phyloP scores from a whole-genome alignment of 2,329 filamentous ascomycete genomes.

The Rutstroemia sp. region DNA sequence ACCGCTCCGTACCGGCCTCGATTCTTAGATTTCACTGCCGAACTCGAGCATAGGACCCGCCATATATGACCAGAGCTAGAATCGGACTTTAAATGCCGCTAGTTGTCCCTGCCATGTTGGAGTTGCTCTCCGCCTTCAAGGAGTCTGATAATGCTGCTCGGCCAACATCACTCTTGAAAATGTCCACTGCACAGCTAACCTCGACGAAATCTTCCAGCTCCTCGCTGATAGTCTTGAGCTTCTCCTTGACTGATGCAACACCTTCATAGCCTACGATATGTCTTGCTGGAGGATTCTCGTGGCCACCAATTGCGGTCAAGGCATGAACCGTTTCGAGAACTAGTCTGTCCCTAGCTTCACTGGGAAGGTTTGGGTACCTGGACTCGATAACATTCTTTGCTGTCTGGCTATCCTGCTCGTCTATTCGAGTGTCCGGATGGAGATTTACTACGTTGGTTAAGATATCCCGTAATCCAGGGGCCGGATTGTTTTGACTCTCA shows the following conservation, averaged over 20 bases:
- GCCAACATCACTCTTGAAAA: constrained; percentile 27
- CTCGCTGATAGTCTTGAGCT: constrained; percentile 91
- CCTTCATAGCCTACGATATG: constrained; percentile 93
- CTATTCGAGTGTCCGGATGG: constrained; percentile 54
- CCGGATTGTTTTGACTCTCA: constrained; percentile 61
- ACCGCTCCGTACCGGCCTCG: no score
- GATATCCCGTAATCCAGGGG: constrained; percentile 77
- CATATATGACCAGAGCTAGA: no score
- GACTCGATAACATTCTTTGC: constrained; percentile 40
- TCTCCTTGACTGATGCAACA: constrained; percentile 83
- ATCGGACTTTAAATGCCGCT: not conserved
- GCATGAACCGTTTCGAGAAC: constrained; percentile 88
- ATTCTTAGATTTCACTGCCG: no score
- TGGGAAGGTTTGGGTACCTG: constrained; percentile 67
- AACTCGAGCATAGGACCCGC: no score
- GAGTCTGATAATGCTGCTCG: constrained; percentile 20
- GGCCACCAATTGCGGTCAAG: constrained; percentile 83
- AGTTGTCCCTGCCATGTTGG: not conserved
- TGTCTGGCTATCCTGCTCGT: constrained; percentile 19
- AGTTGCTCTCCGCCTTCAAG: not conserved
- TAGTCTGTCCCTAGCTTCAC: constrained; percentile 61
- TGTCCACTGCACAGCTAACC: constrained; percentile 50
- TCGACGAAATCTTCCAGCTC: constrained; percentile 95
- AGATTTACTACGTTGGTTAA: constrained; percentile 71
- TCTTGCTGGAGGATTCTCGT: constrained; percentile 88